Evolutionary conservation across 2,329 filamentous ascomycete genomes (phyloP).

Genomic region (Lasiodiplodia hormozganensis): DNA sequence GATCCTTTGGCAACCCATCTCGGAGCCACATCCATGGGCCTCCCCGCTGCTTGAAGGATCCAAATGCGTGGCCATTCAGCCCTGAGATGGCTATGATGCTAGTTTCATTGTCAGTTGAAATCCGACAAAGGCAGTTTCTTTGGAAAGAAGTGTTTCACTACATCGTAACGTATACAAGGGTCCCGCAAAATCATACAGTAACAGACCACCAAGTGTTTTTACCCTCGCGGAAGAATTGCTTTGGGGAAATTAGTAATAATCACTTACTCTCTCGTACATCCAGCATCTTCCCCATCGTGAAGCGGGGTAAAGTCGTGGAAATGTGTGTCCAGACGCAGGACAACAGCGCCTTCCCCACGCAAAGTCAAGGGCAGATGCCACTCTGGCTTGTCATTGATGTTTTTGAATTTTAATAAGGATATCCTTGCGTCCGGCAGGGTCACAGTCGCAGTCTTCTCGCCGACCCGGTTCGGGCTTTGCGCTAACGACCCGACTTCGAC

Average conservation of each 20-base stretch:
- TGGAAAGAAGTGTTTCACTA: too few species aligned
- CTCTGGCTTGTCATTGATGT: too few species aligned
- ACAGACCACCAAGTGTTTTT: too few species aligned
- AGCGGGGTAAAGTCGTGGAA: background rate
- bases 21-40: constrained; percentile 10
- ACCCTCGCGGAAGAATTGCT: too few species aligned
- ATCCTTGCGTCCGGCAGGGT: background rate
- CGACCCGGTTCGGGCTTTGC: background rate
- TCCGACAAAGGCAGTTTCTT: too few species aligned
- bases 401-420: too few species aligned
- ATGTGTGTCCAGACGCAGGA: background rate
- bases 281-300: background rate
- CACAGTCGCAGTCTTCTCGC: background rate
- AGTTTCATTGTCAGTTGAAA: too few species aligned
- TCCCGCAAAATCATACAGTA: too few species aligned
- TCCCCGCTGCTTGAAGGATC: background rate
- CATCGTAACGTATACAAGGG: too few species aligned
- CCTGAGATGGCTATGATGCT: constrained; percentile 4
- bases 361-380: background rate
- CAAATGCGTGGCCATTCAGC: background rate
- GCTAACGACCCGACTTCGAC: background rate
- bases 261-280: background rate
- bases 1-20: background rate
- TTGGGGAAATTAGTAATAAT: too few species aligned
- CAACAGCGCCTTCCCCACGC: fast-evolving